These are phyloP conservation scores for Triangularia verruculosa DNA, from an alignment of 2,329 filamentous ascomycete species.

Conservation along the genomic window DNA sequence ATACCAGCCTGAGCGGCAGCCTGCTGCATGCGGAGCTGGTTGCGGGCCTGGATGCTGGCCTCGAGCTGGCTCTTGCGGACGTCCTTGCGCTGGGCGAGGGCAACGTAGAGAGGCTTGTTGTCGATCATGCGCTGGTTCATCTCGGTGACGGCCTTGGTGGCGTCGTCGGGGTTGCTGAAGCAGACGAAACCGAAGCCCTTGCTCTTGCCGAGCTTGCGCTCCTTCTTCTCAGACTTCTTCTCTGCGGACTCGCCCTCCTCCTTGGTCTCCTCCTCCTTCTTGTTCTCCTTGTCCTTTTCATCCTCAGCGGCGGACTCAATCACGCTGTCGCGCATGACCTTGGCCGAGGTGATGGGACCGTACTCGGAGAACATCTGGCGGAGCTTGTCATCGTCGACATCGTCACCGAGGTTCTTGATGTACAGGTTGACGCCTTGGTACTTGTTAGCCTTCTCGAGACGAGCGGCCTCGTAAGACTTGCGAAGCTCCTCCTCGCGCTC, in stretches of 20 bases:
- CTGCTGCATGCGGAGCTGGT: conserved; percentile 98
- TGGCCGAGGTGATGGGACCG: conserved; percentile 94
- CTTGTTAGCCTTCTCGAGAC: conserved; percentile 97
- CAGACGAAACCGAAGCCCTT: conserved; percentile 99
- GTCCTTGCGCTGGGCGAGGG: conserved; percentile 98
- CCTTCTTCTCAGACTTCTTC: conserved; percentile 60
- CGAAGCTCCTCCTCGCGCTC: conserved; percentile 99
- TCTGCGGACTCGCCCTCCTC: conserved; percentile 51
- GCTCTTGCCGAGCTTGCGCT: conserved; percentile 87
- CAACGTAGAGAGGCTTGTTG: conserved; percentile 95
- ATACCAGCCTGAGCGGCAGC: conserved; percentile 86
- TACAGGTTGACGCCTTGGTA: conserved; percentile 99
- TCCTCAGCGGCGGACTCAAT: conserved; percentile 56
- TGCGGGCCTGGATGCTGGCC: conserved; percentile 97
- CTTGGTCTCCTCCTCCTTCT: conserved; percentile 47
- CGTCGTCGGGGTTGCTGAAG: conserved; percentile 99
- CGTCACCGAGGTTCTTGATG: conserved; percentile 98
- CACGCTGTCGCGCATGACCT: conserved; percentile 91
- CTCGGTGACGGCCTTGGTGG: conserved; percentile 97
- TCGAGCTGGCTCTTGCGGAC: conserved; percentile 99
- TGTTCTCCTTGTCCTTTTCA: conserved; percentile 49
- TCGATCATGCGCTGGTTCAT: conserved; percentile 99
- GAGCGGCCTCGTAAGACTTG: conserved; percentile 97
- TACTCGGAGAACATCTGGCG: conserved; percentile 89
- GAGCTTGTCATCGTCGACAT: conserved; percentile 96